Conservation (phyloP, 768 basidiomycete species). For the Boletus huronensis region DNA sequence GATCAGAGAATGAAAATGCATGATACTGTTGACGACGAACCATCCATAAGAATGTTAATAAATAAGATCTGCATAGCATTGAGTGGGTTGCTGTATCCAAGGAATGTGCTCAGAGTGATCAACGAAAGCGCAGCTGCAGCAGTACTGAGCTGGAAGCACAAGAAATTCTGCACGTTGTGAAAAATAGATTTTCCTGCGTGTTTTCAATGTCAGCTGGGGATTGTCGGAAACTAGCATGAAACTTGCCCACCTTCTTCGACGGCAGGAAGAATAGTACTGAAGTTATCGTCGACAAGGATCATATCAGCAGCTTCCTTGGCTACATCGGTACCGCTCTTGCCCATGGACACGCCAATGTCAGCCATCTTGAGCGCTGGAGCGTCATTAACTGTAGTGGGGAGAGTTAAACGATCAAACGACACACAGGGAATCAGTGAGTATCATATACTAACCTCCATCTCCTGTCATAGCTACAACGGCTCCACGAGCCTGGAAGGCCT, state of each 20-base stretch:
- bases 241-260: conserved; percentile 76
- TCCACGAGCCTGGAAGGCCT: conserved; percentile 87
- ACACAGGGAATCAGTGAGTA: conserved; percentile 13
- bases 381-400: conserved; percentile 67
- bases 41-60: conserved; percentile 99
- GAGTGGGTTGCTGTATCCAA: conserved; percentile 86
- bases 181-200: conserved; percentile 88
- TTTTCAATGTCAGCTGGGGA: not conserved
- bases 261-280: conserved; percentile 89
- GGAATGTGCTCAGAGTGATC: conserved; percentile 90
- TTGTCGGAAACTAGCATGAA: not conserved
- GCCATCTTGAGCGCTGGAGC: conserved; percentile 97
- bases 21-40: conserved; percentile 37
- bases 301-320: conserved; percentile 98
- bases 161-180: conserved; percentile 98
- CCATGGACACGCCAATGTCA: conserved; percentile 97
- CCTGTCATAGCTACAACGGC: conserved; percentile 97
- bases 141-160: conserved; percentile 95
- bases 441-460: conserved; percentile 75
- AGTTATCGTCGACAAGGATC: conserved; percentile 96
- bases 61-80: conserved; percentile 99
- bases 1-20: not conserved
- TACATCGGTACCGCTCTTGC: conserved; percentile 96
- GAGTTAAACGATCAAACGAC: not conserved
- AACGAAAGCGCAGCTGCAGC: conserved; percentile 95